Evolutionary conservation across 2,329 filamentous ascomycete species (phyloP).

Genomic region (Venturia asperata): DNA sequence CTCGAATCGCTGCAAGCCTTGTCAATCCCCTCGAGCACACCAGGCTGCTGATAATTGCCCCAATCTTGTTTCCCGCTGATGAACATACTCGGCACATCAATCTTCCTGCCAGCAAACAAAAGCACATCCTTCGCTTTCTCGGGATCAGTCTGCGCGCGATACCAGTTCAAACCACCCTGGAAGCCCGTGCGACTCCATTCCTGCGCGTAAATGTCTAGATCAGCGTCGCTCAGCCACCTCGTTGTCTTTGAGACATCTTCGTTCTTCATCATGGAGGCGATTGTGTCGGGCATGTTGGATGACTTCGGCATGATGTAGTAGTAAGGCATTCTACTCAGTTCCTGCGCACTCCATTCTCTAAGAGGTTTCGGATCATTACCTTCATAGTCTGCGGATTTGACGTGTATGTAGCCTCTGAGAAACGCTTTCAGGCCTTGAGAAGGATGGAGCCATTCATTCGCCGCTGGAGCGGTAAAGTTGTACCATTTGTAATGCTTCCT

Average conservation of each 20-base stretch:
- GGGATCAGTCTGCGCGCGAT: constrained; percentile 51
- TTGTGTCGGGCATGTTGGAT: constrained; percentile 52
- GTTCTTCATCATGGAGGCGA: constrained; percentile 48
- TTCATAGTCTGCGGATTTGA: constrained; percentile 58
- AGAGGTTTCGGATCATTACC: constrained; percentile 49
- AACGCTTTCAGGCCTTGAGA: constrained; percentile 51
- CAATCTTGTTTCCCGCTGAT: constrained; percentile 58
- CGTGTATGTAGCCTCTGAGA: constrained; percentile 59
- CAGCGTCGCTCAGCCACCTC: constrained; percentile 52
- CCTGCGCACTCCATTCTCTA: constrained; percentile 48
- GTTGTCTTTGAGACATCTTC: constrained; percentile 43
- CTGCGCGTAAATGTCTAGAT: constrained; percentile 52
- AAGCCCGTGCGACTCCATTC: constrained; percentile 59
- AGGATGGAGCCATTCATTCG: constrained; percentile 42
- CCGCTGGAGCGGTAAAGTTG: constrained; percentile 46
- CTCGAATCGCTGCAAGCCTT: constrained; percentile 48
- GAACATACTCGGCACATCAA: constrained; percentile 55
- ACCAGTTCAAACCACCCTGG: constrained; percentile 61
- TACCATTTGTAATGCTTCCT: constrained; percentile 66
- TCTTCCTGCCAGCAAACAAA: constrained; percentile 52
- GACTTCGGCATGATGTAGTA: constrained; percentile 61
- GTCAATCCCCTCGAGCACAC: constrained; percentile 52
- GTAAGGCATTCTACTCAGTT: constrained; percentile 54
- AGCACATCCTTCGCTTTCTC: constrained; percentile 46
- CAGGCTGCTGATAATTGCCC: constrained; percentile 62